These are phyloP conservation scores for Dillenia turbinata DNA, from an alignment of 164 flowering plant species.

Conservation along the genomic window DNA sequence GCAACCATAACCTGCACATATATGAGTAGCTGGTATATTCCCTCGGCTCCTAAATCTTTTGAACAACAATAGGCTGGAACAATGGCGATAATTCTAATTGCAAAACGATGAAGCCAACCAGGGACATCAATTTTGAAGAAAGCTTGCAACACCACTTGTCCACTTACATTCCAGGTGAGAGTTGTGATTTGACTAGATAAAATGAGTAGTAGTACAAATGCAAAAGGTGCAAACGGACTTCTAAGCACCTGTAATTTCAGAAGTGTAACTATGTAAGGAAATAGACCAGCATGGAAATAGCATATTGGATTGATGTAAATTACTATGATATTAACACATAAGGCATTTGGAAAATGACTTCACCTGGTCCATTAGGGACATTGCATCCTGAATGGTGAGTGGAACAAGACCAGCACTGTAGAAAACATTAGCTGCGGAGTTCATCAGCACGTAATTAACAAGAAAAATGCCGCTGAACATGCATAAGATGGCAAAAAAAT, in stretches of 20 bases:
- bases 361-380: conserved; percentile 86
- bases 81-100: conserved; percentile 55
- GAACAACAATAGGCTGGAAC: conserved; percentile 64
- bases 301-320: background rate
- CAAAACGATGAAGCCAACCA: conserved; percentile 72
- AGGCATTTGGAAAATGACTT: background rate
- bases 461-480: conserved; percentile 76
- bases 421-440: conserved; percentile 74
- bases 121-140: conserved; percentile 60
- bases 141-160: conserved; percentile 47
- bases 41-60: conserved; percentile 81
- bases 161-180: conserved; percentile 56
- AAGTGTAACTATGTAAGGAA: background rate
- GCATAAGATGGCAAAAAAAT: conserved; percentile 63
- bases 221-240: conserved; percentile 53
- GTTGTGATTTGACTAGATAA: conserved; percentile 60
- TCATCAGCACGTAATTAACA: conserved; percentile 73
- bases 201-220: conserved; percentile 48
- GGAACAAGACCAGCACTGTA: conserved; percentile 62
- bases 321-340: background rate
- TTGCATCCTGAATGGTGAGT: conserved; percentile 75
- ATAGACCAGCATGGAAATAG: background rate
- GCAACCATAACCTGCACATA: conserved; percentile 79
- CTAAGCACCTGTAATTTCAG: conserved; percentile 51
- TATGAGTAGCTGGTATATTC: conserved; percentile 79